phyloP scores from a whole-genome alignment of 306 rosid species.

The Rosa chinensis region DNA sequence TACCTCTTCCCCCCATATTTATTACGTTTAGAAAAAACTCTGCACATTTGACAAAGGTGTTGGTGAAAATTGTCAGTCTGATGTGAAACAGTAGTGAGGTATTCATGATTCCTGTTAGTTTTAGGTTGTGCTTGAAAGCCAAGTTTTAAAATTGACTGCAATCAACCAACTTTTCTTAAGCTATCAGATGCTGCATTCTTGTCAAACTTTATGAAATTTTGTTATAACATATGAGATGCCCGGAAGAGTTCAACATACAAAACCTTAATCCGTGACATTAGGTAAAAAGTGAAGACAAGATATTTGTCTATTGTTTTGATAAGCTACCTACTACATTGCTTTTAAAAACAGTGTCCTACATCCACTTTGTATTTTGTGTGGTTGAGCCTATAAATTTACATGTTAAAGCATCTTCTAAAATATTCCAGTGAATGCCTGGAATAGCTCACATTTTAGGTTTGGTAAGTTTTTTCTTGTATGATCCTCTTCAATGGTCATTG shows the following conservation, averaged over 20 bases:
- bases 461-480: background rate
- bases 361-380: background rate
- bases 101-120: background rate
- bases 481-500: constrained; percentile 23
- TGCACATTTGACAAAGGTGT: background rate
- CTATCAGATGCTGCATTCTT: background rate
- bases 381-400: background rate
- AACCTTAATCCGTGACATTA: background rate
- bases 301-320: background rate
- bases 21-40: background rate
- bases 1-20: background rate
- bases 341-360: background rate
- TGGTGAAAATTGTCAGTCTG: background rate
- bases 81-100: background rate
- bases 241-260: background rate
- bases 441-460: background rate
- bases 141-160: background rate
- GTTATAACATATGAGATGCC: background rate
- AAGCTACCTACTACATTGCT: background rate
- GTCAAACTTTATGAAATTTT: background rate
- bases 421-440: background rate
- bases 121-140: background rate
- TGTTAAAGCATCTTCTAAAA: background rate
- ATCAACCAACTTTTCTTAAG: background rate
- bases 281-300: background rate